Evolutionary conservation across 2,329 filamentous ascomycete species (phyloP).

Genomic region (Cladosporium colombiae): DNA sequence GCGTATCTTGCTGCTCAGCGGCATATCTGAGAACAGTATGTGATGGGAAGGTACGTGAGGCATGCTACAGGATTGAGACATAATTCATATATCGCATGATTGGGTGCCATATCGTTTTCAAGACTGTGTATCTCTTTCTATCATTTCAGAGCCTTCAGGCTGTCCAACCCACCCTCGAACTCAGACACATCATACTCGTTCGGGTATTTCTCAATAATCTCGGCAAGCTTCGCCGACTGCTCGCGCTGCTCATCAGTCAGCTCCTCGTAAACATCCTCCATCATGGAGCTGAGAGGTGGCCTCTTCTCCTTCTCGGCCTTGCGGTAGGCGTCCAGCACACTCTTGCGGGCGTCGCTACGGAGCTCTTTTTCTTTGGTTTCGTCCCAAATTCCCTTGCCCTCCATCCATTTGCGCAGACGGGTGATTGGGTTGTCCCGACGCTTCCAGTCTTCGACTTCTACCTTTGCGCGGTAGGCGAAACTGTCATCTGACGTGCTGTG

Average conservation of each 20-base stretch:
- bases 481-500: constrained; percentile 97
- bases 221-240: constrained; percentile 75
- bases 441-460: constrained; percentile 96
- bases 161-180: constrained; percentile 72
- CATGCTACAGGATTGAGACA: not conserved
- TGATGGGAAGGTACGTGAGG: not conserved
- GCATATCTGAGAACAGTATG: not conserved
- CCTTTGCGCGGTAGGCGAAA: constrained; percentile 88
- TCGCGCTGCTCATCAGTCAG: constrained; percentile 74
- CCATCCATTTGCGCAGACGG: constrained; percentile 85
- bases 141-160: constrained; percentile 46
- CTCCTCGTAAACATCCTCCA: constrained; percentile 87
- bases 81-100: not conserved
- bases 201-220: constrained; percentile 81
- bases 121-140: constrained; percentile 2
- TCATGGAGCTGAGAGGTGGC: constrained; percentile 69
- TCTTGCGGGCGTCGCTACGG: constrained; percentile 66
- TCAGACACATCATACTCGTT: constrained; percentile 84
- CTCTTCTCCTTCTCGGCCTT: constrained; percentile 82
- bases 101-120: not conserved
- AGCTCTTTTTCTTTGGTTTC: constrained; percentile 77
- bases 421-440: constrained; percentile 85
- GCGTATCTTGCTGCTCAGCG: not conserved
- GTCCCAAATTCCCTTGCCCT: constrained; percentile 79
- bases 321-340: constrained; percentile 80